Conservation (phyloP, 1,139 yeast species). For the Sugiyamaella sp. region DNA sequence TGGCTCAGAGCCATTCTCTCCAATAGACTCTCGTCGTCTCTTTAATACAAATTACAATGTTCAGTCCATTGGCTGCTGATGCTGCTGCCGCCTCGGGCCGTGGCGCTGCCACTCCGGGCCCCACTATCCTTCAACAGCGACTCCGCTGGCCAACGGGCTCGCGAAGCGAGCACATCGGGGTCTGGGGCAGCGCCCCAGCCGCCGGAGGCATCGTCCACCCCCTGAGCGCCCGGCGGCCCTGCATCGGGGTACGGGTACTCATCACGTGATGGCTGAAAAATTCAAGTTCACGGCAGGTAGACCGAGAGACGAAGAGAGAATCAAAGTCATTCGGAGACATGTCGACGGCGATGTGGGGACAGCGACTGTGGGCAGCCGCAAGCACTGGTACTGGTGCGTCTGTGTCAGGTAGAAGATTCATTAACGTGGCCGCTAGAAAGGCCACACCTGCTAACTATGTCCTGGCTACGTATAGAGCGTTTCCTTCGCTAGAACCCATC, state of each 20-base stretch:
- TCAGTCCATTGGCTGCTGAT: too few species aligned
- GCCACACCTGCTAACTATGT: constrained; percentile 70
- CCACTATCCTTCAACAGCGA: too few species aligned
- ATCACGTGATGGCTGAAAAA: constrained; percentile 20
- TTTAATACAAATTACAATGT: too few species aligned
- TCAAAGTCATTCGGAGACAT: not conserved
- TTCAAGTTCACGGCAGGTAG: too few species aligned
- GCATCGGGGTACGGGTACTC: not conserved
- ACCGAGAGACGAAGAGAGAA: too few species aligned
- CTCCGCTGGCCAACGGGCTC: too few species aligned
- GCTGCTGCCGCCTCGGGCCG: too few species aligned
- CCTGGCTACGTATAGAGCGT: constrained; percentile 75
- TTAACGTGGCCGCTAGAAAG: constrained; percentile 26
- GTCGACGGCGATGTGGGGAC: constrained; percentile 9
- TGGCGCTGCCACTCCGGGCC: too few species aligned
- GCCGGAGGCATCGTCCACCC: not conserved
- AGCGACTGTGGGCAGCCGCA: not conserved
- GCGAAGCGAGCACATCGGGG: too few species aligned
- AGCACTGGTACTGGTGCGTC: not conserved
- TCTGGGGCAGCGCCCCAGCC: constrained; percentile 3
- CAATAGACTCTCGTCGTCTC: not conserved
- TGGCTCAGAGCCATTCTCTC: constrained; percentile 24
- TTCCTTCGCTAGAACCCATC: constrained; percentile 89
- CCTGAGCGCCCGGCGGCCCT: not conserved
- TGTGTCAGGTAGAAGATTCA: constrained; percentile 1